Evolutionary conservation across 305 asterid species (phyloP).

Genomic region (Nicotiana rustica): DNA sequence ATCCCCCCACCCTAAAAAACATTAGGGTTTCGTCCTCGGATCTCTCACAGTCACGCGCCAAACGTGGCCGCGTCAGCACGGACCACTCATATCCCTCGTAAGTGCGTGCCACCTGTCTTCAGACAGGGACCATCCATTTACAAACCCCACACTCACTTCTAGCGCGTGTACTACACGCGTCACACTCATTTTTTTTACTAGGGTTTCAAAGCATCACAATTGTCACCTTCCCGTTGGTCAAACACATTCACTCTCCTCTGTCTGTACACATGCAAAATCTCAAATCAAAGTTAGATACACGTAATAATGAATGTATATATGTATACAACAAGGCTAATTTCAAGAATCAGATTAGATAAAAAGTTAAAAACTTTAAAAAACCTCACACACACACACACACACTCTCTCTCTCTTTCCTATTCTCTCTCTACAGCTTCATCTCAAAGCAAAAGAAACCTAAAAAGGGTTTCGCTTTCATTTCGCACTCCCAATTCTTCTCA

Average conservation of each 20-base stretch:
- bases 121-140: background rate
- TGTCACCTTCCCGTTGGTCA: no score
- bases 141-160: background rate
- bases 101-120: slow-evolving; percentile 30
- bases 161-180: background rate
- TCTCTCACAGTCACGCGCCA: background rate
- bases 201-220: background rate
- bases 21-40: slow-evolving; percentile 27
- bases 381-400: background rate
- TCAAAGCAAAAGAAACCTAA: background rate
- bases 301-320: no score
- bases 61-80: slow-evolving; percentile 7
- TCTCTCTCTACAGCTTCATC: background rate
- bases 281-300: no score
- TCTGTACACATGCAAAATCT: background rate
- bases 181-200: background rate
- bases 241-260: no score
- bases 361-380: background rate
- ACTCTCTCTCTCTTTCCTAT: background rate
- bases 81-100: background rate
- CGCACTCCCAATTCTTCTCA: slow-evolving; percentile 16
- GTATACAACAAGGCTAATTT: no score
- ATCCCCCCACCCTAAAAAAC: background rate
- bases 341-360: no score
- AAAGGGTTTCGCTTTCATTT: slow-evolving; percentile 33